phyloP scores from a whole-genome alignment of 169 alveolate genomes.

The Plasmodium adleri region DNA sequence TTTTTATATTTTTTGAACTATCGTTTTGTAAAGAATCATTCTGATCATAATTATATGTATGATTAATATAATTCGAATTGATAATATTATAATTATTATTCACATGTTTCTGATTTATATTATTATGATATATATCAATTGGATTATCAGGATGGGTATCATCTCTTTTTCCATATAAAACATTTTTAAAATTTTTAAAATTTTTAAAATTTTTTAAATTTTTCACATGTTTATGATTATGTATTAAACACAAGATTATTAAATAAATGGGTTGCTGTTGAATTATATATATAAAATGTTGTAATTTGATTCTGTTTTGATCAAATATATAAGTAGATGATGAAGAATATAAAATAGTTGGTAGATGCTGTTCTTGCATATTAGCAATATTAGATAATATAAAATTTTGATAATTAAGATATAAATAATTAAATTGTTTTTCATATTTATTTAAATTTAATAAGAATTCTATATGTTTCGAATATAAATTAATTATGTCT shows the following conservation, averaged over 20 bases:
- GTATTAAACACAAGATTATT: conserved; percentile 46
- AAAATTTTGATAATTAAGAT: conserved; percentile 65
- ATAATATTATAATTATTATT: not conserved
- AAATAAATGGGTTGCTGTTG: conserved; percentile 82
- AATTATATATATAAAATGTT: conserved; percentile 56
- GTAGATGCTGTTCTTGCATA: conserved; percentile 17
- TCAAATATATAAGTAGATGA: conserved; percentile 24
- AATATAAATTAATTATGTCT: conserved; percentile 79
- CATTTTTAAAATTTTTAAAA: not conserved
- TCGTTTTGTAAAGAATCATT: not conserved
- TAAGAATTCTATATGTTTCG: conserved; percentile 79
- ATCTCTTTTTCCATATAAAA: not conserved
- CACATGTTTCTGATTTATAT: not conserved
- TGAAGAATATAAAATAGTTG: conserved; percentile 21
- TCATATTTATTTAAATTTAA: conserved; percentile 76
- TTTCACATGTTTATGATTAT: conserved; percentile 39
- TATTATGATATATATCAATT: not conserved
- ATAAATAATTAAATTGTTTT: conserved; percentile 53
- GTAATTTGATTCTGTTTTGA: conserved; percentile 17
- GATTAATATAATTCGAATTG: not conserved
- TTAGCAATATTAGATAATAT: conserved; percentile 26
- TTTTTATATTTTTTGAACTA: not conserved
- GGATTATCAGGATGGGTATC: not conserved
- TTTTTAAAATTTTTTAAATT: not conserved
- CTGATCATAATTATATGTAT: conserved; percentile 20